Conservation (phyloP, 2,329 filamentous ascomycete species). For the Xylaria sp. region DNA sequence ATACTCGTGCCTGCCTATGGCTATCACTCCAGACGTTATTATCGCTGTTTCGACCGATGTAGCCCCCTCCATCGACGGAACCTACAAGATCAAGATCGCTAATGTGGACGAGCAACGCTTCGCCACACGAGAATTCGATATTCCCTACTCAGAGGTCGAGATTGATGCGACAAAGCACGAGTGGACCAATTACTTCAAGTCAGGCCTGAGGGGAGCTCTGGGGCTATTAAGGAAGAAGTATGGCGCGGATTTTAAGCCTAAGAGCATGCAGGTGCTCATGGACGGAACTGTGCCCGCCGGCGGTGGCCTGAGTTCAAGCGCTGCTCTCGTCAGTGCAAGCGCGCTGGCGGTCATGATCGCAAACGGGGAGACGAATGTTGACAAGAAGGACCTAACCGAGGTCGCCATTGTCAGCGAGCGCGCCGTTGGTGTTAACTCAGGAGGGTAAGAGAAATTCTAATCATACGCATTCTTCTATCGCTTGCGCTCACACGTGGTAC, state of each 20-base stretch:
- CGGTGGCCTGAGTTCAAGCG: constrained; percentile 91
- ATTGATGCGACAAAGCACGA: constrained; percentile 89
- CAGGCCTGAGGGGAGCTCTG: constrained; percentile 84
- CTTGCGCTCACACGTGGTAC: constrained; percentile 33
- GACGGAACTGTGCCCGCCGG: constrained; percentile 93
- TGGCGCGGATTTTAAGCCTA: constrained; percentile 70
- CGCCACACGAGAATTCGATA: constrained; percentile 76
- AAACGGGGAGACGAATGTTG: constrained; percentile 80
- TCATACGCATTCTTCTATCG: constrained; percentile 35
- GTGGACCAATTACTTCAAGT: constrained; percentile 99
- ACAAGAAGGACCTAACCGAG: constrained; percentile 93
- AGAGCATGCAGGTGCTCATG: constrained; percentile 87
- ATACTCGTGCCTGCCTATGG: constrained; percentile 96
- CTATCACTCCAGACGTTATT: constrained; percentile 89
- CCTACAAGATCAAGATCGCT: constrained; percentile 77
- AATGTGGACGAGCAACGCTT: constrained; percentile 85
- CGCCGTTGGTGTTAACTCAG: constrained; percentile 94
- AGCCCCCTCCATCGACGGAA: constrained; percentile 59
- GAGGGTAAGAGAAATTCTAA: constrained; percentile 71
- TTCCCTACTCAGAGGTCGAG: constrained; percentile 73
- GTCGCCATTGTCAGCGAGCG: constrained; percentile 95
- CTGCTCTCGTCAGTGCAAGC: constrained; percentile 91
- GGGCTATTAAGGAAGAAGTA: constrained; percentile 77
- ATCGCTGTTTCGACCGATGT: constrained; percentile 76
- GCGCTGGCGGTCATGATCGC: constrained; percentile 89